Evolutionary conservation across 257 asterid genomes (phyloP), one percentile per base, ranked within the genome.

Genomic region (Sherardia arvensis): DNA sequence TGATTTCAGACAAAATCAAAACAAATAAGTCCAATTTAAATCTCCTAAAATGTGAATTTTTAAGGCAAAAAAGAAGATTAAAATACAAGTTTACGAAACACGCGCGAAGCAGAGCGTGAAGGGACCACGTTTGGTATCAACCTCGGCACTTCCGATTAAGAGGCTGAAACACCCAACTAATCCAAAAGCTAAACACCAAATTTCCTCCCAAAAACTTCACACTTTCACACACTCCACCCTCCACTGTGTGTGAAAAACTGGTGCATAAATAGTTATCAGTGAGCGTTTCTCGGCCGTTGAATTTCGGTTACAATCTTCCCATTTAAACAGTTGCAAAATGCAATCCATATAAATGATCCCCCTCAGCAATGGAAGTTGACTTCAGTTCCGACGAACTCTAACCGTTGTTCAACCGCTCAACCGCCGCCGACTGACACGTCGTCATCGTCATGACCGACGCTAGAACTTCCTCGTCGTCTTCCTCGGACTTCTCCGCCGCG

Each of bases 401-500:
- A 30, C 47, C 27, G 40, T 47, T 59, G 30, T 20, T 47, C 32
- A 40, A 30, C 47, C 27, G 40, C 47, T 59, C 28, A 59, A 59
- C 21, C 63, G 34, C 8, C 34, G 45, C 23, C 63, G 5, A 8
- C 53, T 40, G 48, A 38, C 17, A 33, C 61, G 61, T 12, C 48
- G 1, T 4, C 56, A 20, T 55, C 68, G 20, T 53, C 53, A 77
- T 77, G 81, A 64, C 65, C 20, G 78, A 72, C 43, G 70, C 73
- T 12, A 73, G 40, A 18, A 61, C 68, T 62, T 69, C 78, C 53
- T 36, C 76, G 3, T 65, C 81, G 38, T 73, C 73, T 57, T 73
- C 78, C 11, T 77, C 61, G 49, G 75, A 73, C 55, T 75, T 54
- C 66, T 76, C 74, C 61, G 55, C 49, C 48, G 62, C 62, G 48